phyloP scores from a whole-genome alignment of 108 stramenopile species.

The Parmales sp. region DNA sequence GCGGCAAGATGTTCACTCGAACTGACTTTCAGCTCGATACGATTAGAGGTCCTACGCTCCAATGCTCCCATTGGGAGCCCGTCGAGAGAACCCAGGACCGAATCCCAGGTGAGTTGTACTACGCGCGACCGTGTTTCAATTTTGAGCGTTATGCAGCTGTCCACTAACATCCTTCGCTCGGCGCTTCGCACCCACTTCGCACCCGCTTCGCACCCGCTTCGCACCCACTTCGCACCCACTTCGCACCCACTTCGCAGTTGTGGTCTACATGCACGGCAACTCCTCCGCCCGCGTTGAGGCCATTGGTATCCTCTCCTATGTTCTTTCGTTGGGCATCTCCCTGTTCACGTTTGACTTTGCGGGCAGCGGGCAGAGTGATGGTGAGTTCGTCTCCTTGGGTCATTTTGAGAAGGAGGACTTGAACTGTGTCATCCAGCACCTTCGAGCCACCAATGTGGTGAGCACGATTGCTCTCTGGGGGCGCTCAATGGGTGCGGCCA shows the following conservation, averaged over 20 bases:
- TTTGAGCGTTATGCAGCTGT: too few species aligned
- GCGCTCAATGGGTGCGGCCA: slow-evolving; percentile 96
- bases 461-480: slow-evolving; percentile 96
- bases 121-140: too few species aligned
- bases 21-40: slow-evolving; percentile 86
- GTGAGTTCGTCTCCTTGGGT: slow-evolving; percentile 89
- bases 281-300: slow-evolving; percentile 76
- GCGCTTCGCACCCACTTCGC: too few species aligned
- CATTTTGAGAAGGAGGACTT: slow-evolving; percentile 96
- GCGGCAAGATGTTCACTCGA: slow-evolving; percentile 55
- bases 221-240: too few species aligned
- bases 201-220: too few species aligned
- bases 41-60: slow-evolving; percentile 66
- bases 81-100: slow-evolving; percentile 62
- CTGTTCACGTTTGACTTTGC: slow-evolving; percentile 97
- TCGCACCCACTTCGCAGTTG: too few species aligned
- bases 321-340: slow-evolving; percentile 77
- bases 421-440: slow-evolving; percentile 72
- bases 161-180: too few species aligned
- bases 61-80: slow-evolving; percentile 94
- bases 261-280: slow-evolving; percentile 93
- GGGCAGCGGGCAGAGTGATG: slow-evolving; percentile 89
- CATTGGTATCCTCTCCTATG: slow-evolving; percentile 51
- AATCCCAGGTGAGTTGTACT: slow-evolving; percentile 53
- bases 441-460: slow-evolving; percentile 79